Evolutionary conservation across 208 protist genomes (phyloP).

Genomic region (Crithidia expoeki): DNA sequence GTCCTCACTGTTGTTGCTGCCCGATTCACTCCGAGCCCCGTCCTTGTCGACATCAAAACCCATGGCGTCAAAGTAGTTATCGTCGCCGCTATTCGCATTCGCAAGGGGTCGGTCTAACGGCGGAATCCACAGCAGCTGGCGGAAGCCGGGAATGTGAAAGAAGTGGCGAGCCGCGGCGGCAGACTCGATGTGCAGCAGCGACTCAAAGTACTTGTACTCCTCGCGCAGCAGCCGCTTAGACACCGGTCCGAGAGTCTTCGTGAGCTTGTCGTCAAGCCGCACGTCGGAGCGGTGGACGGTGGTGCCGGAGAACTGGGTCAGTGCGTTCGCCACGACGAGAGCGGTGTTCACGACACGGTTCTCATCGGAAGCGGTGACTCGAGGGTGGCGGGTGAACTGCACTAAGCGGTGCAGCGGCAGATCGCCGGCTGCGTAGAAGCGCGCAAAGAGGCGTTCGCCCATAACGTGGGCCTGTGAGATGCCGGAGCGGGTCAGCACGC

Average conservation of each 20-base stretch:
- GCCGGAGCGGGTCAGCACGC: slow-evolving; percentile 50
- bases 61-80: slow-evolving; percentile 4
- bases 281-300: slow-evolving; percentile 39
- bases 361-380: slow-evolving; percentile 45
- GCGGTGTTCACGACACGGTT: slow-evolving; percentile 52
- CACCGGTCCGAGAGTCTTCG: slow-evolving; percentile 41
- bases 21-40: background rate
- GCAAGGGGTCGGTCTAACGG: slow-evolving; percentile 23
- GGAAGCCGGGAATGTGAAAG: slow-evolving; percentile 61
- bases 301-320: slow-evolving; percentile 40
- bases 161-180: slow-evolving; percentile 46
- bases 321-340: slow-evolving; percentile 50
- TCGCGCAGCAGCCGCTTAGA: slow-evolving; percentile 48
- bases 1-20: slow-evolving; percentile 1
- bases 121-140: slow-evolving; percentile 50
- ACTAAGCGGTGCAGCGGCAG: slow-evolving; percentile 43
- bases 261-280: slow-evolving; percentile 39
- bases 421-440: slow-evolving; percentile 63
- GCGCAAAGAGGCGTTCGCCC: slow-evolving; percentile 56
- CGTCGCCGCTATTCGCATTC: slow-evolving; percentile 1
- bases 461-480: slow-evolving; percentile 51
- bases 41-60: background rate
- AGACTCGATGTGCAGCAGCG: slow-evolving; percentile 51
- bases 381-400: slow-evolving; percentile 44
- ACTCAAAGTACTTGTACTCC: slow-evolving; percentile 58